phyloP scores from a whole-genome alignment of 1,284 basidiomycete species.

The Cryptococcus floricola region DNA sequence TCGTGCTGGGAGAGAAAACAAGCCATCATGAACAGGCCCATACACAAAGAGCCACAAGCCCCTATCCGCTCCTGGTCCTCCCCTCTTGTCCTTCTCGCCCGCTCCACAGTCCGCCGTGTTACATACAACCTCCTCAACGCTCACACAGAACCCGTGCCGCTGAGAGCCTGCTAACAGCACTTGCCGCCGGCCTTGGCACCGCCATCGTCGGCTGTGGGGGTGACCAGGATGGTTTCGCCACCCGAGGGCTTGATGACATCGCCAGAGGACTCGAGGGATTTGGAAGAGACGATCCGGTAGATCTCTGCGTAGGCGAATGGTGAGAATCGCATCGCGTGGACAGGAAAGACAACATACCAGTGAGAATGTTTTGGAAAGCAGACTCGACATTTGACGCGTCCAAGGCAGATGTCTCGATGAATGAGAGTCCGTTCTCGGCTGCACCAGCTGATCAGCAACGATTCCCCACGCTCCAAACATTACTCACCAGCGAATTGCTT shows the following conservation, averaged over 20 bases:
- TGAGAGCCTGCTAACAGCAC: constrained; percentile 40
- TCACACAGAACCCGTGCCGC: not conserved
- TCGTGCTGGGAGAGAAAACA: not conserved
- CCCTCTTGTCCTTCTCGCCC: not conserved
- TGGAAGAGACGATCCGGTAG: constrained; percentile 89
- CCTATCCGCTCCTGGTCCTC: not conserved
- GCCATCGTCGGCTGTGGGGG: constrained; percentile 53
- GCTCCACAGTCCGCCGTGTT: not conserved
- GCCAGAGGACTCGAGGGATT: constrained; percentile 74
- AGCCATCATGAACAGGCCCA: not conserved
- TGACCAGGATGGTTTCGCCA: constrained; percentile 72
- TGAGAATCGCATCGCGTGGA: not conserved
- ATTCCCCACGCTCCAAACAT: not conserved
- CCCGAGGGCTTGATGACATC: constrained; percentile 65
- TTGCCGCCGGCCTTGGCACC: constrained; percentile 47
- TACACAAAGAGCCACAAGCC: not conserved
- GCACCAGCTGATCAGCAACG: not conserved
- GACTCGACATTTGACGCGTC: constrained; percentile 97
- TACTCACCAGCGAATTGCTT: constrained; percentile 74
- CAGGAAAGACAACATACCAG: constrained; percentile 59
- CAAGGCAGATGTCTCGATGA: constrained; percentile 99
- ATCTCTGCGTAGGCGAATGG: constrained; percentile 61
- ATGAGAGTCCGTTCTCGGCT: constrained; percentile 81
- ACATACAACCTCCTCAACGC: constrained; percentile 6
- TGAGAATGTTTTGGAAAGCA: constrained; percentile 95